These are phyloP conservation scores for Monosporascus sp. DNA, from an alignment of 2,329 filamentous ascomycete genomes.

Conservation along the genomic window DNA sequence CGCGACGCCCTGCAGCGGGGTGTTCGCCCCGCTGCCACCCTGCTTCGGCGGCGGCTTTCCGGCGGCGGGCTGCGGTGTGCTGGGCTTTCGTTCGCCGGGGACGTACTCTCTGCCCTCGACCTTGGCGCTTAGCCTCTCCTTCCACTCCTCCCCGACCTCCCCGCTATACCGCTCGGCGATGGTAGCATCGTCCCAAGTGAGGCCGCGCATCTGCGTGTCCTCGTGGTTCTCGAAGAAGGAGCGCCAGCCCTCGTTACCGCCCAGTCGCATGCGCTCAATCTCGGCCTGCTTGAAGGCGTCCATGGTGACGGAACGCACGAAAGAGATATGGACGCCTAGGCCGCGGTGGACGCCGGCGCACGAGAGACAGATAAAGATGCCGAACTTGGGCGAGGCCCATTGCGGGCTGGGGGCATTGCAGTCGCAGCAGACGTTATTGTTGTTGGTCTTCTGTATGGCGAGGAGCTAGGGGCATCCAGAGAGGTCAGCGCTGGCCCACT, in stretches of 20 bases:
- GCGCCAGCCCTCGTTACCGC: slow-evolving; percentile 84
- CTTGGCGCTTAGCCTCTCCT: slow-evolving; percentile 80
- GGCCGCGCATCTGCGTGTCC: slow-evolving; percentile 59
- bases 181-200: slow-evolving; percentile 78
- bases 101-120: slow-evolving; percentile 86
- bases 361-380: slow-evolving; percentile 95
- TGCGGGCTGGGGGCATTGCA: slow-evolving; percentile 93
- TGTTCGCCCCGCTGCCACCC: slow-evolving; percentile 29
- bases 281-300: slow-evolving; percentile 94
- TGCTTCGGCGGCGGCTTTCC: slow-evolving; percentile 29
- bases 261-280: slow-evolving; percentile 87
- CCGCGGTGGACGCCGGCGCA: slow-evolving; percentile 94
- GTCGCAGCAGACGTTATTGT: slow-evolving; percentile 89
- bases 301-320: slow-evolving; percentile 97
- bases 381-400: slow-evolving; percentile 97
- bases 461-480: slow-evolving; percentile 59
- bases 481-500: slow-evolving; percentile 6
- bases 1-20: slow-evolving; percentile 31
- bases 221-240: slow-evolving; percentile 76
- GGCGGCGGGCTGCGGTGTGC: slow-evolving; percentile 29
- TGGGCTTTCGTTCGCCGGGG: slow-evolving; percentile 56
- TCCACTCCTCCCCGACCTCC: slow-evolving; percentile 91
- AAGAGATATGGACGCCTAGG: slow-evolving; percentile 95
- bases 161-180: slow-evolving; percentile 88
- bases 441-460: slow-evolving; percentile 82